These are phyloP conservation scores for Camelina sativa DNA, from an alignment of 345 rosid genomes.

Conservation along the genomic window DNA sequence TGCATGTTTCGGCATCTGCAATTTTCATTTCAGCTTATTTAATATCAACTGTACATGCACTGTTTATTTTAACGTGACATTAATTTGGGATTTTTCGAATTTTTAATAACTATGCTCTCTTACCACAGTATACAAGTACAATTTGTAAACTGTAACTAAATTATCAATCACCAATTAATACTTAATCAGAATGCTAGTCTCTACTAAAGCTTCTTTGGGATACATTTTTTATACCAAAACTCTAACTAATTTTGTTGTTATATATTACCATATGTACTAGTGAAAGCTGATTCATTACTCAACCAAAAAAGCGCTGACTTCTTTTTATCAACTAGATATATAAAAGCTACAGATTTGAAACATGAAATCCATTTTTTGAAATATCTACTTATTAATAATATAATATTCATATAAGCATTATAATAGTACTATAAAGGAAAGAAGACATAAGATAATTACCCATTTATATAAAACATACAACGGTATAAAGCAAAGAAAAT, in stretches of 20 bases:
- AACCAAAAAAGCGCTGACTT: conserved; percentile 19
- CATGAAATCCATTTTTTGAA: neutral
- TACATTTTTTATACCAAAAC: conserved; percentile 5
- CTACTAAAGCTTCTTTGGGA: neutral
- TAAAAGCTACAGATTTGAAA: neutral
- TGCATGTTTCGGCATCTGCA: too few species aligned
- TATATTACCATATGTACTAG: neutral
- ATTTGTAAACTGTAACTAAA: neutral
- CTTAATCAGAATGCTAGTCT: too few species aligned
- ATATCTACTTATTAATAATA: neutral
- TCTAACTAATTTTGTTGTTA: conserved; percentile 5
- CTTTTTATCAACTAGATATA: conserved; percentile 5
- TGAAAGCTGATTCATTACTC: conserved; percentile 37
- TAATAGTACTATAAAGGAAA: conserved; percentile 1
- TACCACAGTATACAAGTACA: neutral
- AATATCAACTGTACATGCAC: neutral
- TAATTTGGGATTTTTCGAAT: neutral
- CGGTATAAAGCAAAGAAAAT: conserved; percentile 25
- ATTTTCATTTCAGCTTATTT: neutral
- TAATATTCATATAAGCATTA: neutral
- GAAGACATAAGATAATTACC: neutral
- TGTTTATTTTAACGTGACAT: conserved; percentile 1
- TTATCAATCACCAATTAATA: too few species aligned
- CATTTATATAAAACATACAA: conserved; percentile 16
- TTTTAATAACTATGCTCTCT: neutral